These are phyloP conservation scores for Wilcoxina mikolae DNA, from an alignment of 495 filamentous ascomycete genomes.

Conservation along the genomic window DNA sequence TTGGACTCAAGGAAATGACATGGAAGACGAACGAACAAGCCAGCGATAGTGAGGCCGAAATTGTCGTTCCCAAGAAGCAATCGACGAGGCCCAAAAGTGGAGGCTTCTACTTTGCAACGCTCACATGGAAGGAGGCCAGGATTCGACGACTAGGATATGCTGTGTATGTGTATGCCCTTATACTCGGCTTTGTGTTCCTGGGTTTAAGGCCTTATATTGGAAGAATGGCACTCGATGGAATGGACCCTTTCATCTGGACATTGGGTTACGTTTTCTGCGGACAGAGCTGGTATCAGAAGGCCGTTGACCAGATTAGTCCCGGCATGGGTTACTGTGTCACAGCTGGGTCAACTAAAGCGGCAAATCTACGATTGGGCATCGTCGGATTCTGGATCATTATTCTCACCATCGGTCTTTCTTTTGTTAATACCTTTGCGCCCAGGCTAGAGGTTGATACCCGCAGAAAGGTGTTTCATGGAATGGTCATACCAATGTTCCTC, in stretches of 20 bases:
- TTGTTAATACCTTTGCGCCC: conserved; percentile 57
- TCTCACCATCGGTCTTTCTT: conserved; percentile 51
- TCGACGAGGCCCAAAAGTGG: conserved; percentile 3
- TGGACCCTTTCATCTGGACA: conserved; percentile 86
- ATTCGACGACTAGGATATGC: conserved; percentile 82
- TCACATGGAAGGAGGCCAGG: conserved; percentile 53
- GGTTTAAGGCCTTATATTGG: conserved; percentile 56
- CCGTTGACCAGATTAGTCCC: conserved; percentile 22
- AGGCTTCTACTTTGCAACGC: conserved; percentile 24
- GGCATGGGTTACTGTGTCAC: conserved; percentile 25
- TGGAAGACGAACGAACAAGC: conserved; percentile 9
- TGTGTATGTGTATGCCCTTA: conserved; percentile 53
- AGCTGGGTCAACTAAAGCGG: conserved; percentile 27
- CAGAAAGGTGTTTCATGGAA: conserved; percentile 97
- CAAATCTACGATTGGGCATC: conserved; percentile 68
- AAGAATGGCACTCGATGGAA: conserved; percentile 46
- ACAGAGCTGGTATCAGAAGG: conserved; percentile 36
- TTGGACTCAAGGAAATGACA: conserved; percentile 5
- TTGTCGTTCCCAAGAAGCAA: neutral
- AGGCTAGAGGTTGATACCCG: conserved; percentile 80
- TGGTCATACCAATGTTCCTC: conserved; percentile 91
- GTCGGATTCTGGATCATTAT: conserved; percentile 55
- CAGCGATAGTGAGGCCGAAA: conserved; percentile 22
- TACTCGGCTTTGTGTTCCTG: conserved; percentile 48
- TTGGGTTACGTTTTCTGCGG: conserved; percentile 81